These are phyloP conservation scores for Botryosphaeria dothidea DNA, from an alignment of 2,329 filamentous ascomycete species.

Conservation along the genomic window DNA sequence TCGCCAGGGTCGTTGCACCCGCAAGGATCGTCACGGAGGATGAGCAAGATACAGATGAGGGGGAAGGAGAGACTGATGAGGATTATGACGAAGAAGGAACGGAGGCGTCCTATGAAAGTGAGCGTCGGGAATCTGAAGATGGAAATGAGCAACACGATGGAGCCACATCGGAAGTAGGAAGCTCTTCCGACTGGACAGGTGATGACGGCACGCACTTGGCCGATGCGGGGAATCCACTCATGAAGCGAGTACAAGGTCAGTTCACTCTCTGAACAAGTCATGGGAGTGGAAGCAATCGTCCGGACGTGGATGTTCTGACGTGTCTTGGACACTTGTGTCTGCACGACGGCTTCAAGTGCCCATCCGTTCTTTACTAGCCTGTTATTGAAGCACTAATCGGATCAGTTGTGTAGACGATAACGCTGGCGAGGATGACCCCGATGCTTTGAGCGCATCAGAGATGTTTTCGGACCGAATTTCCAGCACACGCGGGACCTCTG, in stretches of 20 bases:
- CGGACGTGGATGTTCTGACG: too few relatives aligned
- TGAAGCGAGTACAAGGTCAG: background rate
- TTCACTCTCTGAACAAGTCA: too few relatives aligned
- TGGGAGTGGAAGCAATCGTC: too few relatives aligned
- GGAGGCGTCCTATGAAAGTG: background rate
- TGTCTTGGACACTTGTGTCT: too few relatives aligned
- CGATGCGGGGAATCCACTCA: background rate
- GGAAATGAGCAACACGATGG: background rate
- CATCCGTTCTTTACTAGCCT: too few relatives aligned
- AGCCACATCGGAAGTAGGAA: background rate
- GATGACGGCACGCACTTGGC: background rate
- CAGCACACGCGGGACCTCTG: background rate
- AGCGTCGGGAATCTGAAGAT: background rate
- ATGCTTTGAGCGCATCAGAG: background rate
- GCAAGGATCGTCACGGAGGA: background rate
- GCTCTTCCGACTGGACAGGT: slow-evolving; percentile 3
- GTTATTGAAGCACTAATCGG: too few relatives aligned
- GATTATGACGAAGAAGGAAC: background rate
- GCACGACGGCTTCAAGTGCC: too few relatives aligned
- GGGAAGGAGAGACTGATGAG: background rate
- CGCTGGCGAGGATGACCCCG: background rate
- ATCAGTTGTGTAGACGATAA: background rate
- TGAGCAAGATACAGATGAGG: background rate
- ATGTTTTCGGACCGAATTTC: background rate
- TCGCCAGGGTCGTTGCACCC: background rate